Conservation (phyloP, 768 basidiomycete genomes). For the Pulveroboletus sp. region DNA sequence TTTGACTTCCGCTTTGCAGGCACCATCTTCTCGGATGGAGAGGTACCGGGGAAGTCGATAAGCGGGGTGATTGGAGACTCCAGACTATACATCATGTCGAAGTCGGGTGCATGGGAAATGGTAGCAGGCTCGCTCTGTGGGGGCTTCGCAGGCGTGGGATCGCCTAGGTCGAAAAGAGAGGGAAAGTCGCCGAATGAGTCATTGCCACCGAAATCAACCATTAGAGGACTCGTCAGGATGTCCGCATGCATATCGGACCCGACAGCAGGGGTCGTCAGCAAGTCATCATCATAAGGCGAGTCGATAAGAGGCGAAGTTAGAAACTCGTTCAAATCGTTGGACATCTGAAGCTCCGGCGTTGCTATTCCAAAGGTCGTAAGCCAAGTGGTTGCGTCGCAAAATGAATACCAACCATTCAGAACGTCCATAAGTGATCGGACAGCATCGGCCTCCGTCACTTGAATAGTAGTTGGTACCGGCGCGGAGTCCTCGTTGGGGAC, state of each 20-base stretch:
- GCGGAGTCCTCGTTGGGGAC: constrained; percentile 31
- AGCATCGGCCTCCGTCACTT: constrained; percentile 27
- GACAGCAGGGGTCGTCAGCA: constrained; percentile 43
- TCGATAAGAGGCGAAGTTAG: constrained; percentile 48
- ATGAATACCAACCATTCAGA: constrained; percentile 33
- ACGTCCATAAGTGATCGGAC: constrained; percentile 40
- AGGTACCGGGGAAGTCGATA: constrained; percentile 38
- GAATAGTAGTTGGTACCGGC: constrained; percentile 20
- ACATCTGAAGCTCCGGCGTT: constrained; percentile 39
- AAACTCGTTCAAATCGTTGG: constrained; percentile 39
- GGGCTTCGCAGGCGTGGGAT: constrained; percentile 15
- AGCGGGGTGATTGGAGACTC: constrained; percentile 49
- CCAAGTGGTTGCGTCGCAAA: not conserved
- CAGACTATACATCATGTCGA: constrained; percentile 43
- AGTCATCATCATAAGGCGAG: constrained; percentile 44
- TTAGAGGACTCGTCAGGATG: constrained; percentile 41
- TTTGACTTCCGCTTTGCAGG: constrained; percentile 27
- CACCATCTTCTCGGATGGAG: constrained; percentile 20
- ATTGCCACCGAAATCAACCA: constrained; percentile 32
- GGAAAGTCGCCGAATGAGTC: constrained; percentile 33
- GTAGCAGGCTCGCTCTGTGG: constrained; percentile 7
- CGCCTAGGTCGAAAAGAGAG: constrained; percentile 30
- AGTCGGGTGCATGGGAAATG: constrained; percentile 20
- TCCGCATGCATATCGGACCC: constrained; percentile 36
- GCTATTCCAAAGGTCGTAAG: constrained; percentile 8